A percentile compares a stretch with the other conserved stretches of the same genome.
Evolutionary conservation across 192 early-diverging fungal genomes (phyloP).

Genomic region (Coemansia sp.): DNA sequence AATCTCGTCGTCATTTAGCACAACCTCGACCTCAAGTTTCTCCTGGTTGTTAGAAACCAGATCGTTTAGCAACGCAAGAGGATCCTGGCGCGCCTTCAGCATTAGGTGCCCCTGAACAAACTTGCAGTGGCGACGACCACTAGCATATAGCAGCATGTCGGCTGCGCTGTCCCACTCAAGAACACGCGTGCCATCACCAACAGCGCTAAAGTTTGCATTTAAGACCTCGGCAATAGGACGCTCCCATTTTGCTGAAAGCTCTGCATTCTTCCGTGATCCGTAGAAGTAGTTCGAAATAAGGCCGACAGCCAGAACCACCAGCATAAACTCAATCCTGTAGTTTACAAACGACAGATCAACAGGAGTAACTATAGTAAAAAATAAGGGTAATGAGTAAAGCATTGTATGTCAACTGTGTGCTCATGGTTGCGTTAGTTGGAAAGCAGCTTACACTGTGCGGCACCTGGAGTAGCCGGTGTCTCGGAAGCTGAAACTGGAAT

Average conservation of each 20-base stretch:
- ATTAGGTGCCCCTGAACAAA: constrained; percentile 65
- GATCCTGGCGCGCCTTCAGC: constrained; percentile 43
- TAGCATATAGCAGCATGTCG: constrained; percentile 74
- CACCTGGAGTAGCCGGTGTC: background rate
- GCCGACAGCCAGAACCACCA: constrained; percentile 19
- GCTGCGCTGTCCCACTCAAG: constrained; percentile 65
- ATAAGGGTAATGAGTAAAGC: background rate
- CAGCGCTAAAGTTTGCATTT: constrained; percentile 66
- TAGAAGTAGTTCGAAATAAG: constrained; percentile 51
- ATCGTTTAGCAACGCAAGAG: constrained; percentile 48
- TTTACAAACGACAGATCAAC: constrained; percentile 25
- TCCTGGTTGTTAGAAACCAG: constrained; percentile 38
- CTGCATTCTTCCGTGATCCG: constrained; percentile 42
- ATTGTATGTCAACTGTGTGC: background rate
- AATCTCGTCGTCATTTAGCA: constrained; percentile 44
- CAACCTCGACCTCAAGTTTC: constrained; percentile 45
- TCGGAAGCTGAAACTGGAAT: constrained; percentile 11
- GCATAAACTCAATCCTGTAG: constrained; percentile 34
- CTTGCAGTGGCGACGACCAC: constrained; percentile 68
- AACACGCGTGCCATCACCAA: constrained; percentile 61
- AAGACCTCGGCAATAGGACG: constrained; percentile 38
- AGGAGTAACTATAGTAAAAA: background rate
- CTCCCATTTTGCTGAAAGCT: constrained; percentile 24
- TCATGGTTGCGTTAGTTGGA: constrained; percentile 6
- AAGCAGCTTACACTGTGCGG: constrained; percentile 7